phyloP scores from a whole-genome alignment of 2,329 filamentous ascomycete species.

The Colletotrichum sp. region DNA sequence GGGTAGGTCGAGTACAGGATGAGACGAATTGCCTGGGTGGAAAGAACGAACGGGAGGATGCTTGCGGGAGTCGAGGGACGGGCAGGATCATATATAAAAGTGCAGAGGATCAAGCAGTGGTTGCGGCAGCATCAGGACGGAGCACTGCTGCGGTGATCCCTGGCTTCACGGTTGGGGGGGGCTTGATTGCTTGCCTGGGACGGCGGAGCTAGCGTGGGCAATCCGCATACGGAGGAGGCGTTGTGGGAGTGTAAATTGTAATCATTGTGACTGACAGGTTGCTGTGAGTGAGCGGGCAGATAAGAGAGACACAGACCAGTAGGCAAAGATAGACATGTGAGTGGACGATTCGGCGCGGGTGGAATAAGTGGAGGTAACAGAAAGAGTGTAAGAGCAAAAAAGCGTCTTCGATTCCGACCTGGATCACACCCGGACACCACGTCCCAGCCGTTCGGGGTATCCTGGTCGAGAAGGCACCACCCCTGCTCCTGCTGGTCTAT shows the following conservation, averaged over 20 bases:
- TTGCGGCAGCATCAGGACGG: constrained; percentile 9
- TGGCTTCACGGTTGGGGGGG: not conserved
- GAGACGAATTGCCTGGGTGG: constrained; percentile 10
- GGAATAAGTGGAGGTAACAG: constrained; percentile 2
- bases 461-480: not conserved
- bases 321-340: constrained; percentile 20
- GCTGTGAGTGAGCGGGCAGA: constrained; percentile 14
- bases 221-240: constrained; percentile 21
- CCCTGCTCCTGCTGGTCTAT: too few species aligned
- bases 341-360: constrained; percentile 11
- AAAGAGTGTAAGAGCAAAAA: not conserved
- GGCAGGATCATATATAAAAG: constrained; percentile 15
- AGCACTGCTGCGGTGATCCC: constrained; percentile 18
- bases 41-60: not conserved
- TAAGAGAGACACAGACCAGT: constrained; percentile 19
- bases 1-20: constrained; percentile 19
- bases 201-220: constrained; percentile 16
- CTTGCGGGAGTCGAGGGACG: not conserved
- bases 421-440: not conserved
- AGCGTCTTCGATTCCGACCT: not conserved
- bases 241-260: constrained; percentile 12
- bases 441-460: constrained; percentile 6
- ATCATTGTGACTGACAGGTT: constrained; percentile 16
- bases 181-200: not conserved
- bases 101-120: not conserved